Evolutionary conservation across 176 grass and related monocot species (phyloP), one percentile per base, ranked within the genome.

Genomic region (Pharus latifolius): DNA sequence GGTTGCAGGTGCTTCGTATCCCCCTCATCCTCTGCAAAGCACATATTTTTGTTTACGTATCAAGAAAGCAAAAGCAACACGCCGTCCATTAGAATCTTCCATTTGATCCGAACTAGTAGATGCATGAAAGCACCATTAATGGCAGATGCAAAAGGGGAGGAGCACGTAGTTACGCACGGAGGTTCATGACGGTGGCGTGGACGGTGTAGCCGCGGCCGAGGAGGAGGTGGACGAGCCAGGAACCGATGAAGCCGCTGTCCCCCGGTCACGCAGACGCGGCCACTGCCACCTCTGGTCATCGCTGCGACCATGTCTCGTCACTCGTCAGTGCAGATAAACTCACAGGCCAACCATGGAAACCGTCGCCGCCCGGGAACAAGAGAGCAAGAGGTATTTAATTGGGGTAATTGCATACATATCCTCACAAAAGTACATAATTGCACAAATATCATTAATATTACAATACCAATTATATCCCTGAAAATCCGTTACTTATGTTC

Each of bases 241-340:
- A 96, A 11, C 88, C 92, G 45, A 96, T 88, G 82, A 91, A 96
- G 2, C 88, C 88, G 37, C 88, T 96, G 31, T 69, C 91, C 23
- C 91, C 91, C 1, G n/a, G 91, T 96, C 15, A 96, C 91, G 72
- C 91, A 91, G n/a, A 96, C 81, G 59, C 72, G 32, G 37, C 30
- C 17, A 5, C 63, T 37, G 43, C 59, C 17, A 8, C 48, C 70
- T 18, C 12, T 10, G 37, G 32, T 10, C 12, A 33, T 9, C 8
- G 35, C 35, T 9, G 35, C 4, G n/a, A n/a, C n/a, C n/a, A n/a
- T n/a, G 70, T 83, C 17, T 57, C 49, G 31, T 25, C 34, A 19
- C 33, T 7, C 66, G 66, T 49, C 6, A 37, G 35, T 34, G 9
- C n/a, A n/a, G n/a, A n/a, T n/a, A n/a, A n/a, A n/a, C n/a, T n/a